Base-by-base conservation (phyloP, 2,329 filamentous ascomycete genomes). In the Penicillium sp. region DNA sequence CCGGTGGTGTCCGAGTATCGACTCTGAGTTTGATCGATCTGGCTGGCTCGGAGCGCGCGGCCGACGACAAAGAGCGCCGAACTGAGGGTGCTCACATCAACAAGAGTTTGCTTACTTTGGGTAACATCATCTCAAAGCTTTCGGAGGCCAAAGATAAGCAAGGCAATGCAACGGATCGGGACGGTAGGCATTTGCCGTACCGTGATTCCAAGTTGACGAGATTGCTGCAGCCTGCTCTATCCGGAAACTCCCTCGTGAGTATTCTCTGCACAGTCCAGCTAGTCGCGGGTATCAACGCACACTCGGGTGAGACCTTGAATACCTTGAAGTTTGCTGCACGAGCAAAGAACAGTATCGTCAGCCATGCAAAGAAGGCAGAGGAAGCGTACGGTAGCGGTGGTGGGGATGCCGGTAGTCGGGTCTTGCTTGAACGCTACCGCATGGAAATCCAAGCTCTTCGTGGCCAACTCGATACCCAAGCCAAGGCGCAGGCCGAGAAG, bases 71-170 rank as follows among this genome's bases (percentile, higher is more conserved):
- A 74, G 95, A 98, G 78, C 87, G 95, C 54, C 86, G 95, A 47
- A 91, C 92, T 16, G 95, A 99, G 77, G 95, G 95, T 63, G 94
- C 94, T 13, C 95, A 99, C 73, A 99, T 99, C 79, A 99, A 99
- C 82, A 98, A 98, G 79, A 97, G 92, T 75, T 79, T 99, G 70
- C 85, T 99, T 59, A 99, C 95, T 0, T 81, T 99, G 3, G 95
- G 95, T 53, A 99, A 92, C 1, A 95, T 99, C 69, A 97, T 99
- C 73, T 90, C 91, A 11, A 90, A 90, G 63, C 82, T 99, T n/a
- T 96, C 94, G 1, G 91, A 92, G 56, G 87, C 89, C 70, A 96
- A 96, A 72, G 91, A 96, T 43, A 94, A 92, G 75, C 84, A 90
- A 58, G 85, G 84, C 54, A 90, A 89, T 71, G 80, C 83, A 6